Percentiles rank a stretch among this genome's conserved stretches.
phyloP scores from a whole-genome alignment of 805 yeast genomes.

The Candida succiphila region DNA sequence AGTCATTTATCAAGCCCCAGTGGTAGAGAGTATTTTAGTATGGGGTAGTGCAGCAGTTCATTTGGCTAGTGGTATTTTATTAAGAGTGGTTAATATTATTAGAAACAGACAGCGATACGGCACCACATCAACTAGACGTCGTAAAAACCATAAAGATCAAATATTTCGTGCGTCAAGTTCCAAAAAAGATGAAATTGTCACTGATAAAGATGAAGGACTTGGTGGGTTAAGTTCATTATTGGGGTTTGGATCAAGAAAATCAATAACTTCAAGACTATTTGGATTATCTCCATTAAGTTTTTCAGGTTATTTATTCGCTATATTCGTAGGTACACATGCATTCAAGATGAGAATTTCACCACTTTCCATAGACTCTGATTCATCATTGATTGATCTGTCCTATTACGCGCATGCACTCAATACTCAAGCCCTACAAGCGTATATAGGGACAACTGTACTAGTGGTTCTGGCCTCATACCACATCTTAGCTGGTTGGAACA shows the following conservation, averaged over 20 bases:
- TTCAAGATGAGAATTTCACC: slow-evolving; percentile 41
- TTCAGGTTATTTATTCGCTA: slow-evolving; percentile 46
- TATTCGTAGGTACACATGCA: slow-evolving; percentile 36
- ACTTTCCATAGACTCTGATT: slow-evolving; percentile 50
- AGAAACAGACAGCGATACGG: slow-evolving; percentile 6
- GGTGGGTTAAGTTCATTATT: slow-evolving; percentile 49
- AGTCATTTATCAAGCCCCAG: slow-evolving; percentile 46
- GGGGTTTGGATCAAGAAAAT: slow-evolving; percentile 43
- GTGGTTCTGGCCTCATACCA: slow-evolving; percentile 40
- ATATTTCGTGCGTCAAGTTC: not conserved
- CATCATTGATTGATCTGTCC: slow-evolving; percentile 41
- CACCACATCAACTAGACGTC: slow-evolving; percentile 15
- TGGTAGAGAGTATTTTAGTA: slow-evolving; percentile 38
- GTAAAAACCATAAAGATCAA: slow-evolving; percentile 2
- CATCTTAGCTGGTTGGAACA: slow-evolving; percentile 39
- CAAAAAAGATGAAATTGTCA: slow-evolving; percentile 6
- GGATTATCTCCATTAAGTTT: slow-evolving; percentile 50
- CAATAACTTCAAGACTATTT: slow-evolving; percentile 30
- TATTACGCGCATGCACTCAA: slow-evolving; percentile 34
- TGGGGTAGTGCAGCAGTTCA: slow-evolving; percentile 39
- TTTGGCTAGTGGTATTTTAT: slow-evolving; percentile 38
- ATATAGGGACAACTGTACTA: slow-evolving; percentile 23
- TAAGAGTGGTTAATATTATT: slow-evolving; percentile 29
- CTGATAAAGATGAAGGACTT: slow-evolving; percentile 41
- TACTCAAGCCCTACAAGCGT: slow-evolving; percentile 1